These are phyloP conservation scores for Trypanosomatidae sp. DNA, from an alignment of 208 protist genomes.

Conservation along the genomic window DNA sequence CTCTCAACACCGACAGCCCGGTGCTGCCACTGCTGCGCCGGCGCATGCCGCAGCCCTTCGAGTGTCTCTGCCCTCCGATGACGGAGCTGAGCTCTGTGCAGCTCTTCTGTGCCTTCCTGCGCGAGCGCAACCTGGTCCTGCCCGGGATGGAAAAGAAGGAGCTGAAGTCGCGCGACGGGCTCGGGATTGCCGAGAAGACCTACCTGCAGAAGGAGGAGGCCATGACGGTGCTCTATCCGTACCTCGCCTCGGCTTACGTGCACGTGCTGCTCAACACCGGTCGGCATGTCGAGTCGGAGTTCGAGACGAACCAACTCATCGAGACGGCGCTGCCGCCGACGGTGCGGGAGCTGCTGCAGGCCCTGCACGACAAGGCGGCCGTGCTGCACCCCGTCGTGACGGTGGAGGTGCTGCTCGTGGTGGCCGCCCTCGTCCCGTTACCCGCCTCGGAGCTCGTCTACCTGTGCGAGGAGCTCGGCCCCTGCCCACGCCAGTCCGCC, in stretches of 20 bases:
- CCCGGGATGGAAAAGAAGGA: constrained; percentile 35
- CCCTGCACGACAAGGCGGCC: constrained; percentile 42
- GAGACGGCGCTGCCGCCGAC: constrained; percentile 51
- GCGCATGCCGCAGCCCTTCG: constrained; percentile 80
- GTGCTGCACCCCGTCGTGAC: constrained; percentile 41
- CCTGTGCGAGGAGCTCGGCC: constrained; percentile 77
- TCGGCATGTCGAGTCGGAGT: constrained; percentile 34
- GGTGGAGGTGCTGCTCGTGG: constrained; percentile 52
- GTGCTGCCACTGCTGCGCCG: constrained; percentile 61
- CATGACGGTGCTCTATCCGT: constrained; percentile 50
- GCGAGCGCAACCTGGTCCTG: constrained; percentile 27
- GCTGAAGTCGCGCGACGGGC: constrained; percentile 25
- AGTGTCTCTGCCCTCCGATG: constrained; percentile 63
- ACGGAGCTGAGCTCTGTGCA: constrained; percentile 42
- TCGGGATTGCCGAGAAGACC: constrained; percentile 51
- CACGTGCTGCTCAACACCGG: constrained; percentile 33
- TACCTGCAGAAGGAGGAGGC: constrained; percentile 77
- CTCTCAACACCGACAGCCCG: constrained; percentile 64
- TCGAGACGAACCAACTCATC: constrained; percentile 48
- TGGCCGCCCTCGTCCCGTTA: constrained; percentile 55
- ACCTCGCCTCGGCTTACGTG: constrained; percentile 53
- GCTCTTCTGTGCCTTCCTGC: constrained; percentile 38
- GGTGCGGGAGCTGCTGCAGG: constrained; percentile 41
- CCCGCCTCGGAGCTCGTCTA: constrained; percentile 67
- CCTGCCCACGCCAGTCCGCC: constrained; percentile 58